Conservation (phyloP, 768 basidiomycete genomes). For the Amanita rubescens region DNA sequence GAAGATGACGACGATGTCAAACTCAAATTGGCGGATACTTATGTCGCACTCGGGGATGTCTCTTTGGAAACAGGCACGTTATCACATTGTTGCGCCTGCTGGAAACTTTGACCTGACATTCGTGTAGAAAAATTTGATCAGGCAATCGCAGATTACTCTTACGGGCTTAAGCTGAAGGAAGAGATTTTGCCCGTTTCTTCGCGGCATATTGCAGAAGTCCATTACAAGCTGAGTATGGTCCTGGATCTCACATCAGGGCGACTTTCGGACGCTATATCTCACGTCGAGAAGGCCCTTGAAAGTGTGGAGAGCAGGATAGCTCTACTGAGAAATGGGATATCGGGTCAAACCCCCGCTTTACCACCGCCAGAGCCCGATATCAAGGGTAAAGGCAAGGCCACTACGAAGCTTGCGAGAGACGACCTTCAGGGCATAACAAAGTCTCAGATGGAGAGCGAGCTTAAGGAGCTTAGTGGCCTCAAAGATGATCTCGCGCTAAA, state of each 20-base stretch:
- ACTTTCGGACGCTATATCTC: constrained; percentile 71
- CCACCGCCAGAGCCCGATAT: constrained; percentile 28
- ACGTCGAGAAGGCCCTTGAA: constrained; percentile 73
- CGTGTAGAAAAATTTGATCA: constrained; percentile 88
- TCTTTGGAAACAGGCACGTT: constrained; percentile 89
- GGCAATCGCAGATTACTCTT: constrained; percentile 81
- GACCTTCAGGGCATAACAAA: constrained; percentile 65
- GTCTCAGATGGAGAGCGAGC: constrained; percentile 67
- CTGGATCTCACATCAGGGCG: constrained; percentile 86
- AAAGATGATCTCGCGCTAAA: constrained; percentile 81
- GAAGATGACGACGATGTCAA: constrained; percentile 53
- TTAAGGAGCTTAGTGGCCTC: constrained; percentile 70
- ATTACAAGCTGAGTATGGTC: constrained; percentile 91
- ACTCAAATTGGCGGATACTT: constrained; percentile 86
- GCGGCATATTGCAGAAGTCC: constrained; percentile 87
- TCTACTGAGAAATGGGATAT: constrained; percentile 45
- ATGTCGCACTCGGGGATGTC: constrained; percentile 90
- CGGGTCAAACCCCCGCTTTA: constrained; percentile 27
- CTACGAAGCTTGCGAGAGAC: constrained; percentile 36
- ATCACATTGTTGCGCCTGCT: background rate
- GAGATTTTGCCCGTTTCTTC: constrained; percentile 79
- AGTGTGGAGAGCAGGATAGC: constrained; percentile 68
- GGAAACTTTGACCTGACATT: background rate
- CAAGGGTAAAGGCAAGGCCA: constrained; percentile 71
- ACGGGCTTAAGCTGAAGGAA: constrained; percentile 66